Base-by-base conservation (phyloP, 495 filamentous ascomycete species). In the Xanthoparmelia taractica region DNA sequence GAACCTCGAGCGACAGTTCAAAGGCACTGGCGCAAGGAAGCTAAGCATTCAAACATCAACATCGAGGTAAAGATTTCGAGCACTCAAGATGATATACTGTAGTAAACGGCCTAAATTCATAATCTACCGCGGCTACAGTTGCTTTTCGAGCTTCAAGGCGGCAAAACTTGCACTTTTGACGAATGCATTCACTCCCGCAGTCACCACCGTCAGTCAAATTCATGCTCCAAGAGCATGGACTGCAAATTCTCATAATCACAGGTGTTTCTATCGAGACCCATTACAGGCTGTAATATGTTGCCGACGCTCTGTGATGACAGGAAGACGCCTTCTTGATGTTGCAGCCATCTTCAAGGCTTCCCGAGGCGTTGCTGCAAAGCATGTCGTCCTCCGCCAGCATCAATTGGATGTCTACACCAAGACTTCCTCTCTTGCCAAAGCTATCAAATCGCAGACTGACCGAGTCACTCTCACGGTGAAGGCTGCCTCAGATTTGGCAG, bases 341-440 rank as follows among this genome's bases (percentile, higher is more conserved):
- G 85, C 88, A 63, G 86, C 88, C 65, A 79, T 96, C 45, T 81
- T 88, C 70, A 86, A 84, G 77, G 92, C 89, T 70, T 87, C 90
- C 62, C 84, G 85, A 54, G 80, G 84, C 13, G 81, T 99, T 57
- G 89, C 88, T 20, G 77, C 81, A 67, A 90, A 91, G 75, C 94
- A 97, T 75, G 74, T 90, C 55, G 84, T 84, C 20, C 81, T 97
- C 66, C 87, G 92, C 23, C 78, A 82, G 47, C 80, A 84, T 61
- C 91, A 97, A 72, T 74, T 94, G 33, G 87, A 96, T 73, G 74
- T 87, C 63, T 97, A 88, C 72, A 85, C 79, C 59, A 82, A 80
- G 64, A 90, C 88, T 12, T 94, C 92, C 3, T 89, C 85, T 40
- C 77, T 96, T 43, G 83, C 85, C 23, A 85, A 85, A 67, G 81